Conservation (phyloP, 2,329 filamentous ascomycete species). For the Knoxdaviesia proteae region DNA sequence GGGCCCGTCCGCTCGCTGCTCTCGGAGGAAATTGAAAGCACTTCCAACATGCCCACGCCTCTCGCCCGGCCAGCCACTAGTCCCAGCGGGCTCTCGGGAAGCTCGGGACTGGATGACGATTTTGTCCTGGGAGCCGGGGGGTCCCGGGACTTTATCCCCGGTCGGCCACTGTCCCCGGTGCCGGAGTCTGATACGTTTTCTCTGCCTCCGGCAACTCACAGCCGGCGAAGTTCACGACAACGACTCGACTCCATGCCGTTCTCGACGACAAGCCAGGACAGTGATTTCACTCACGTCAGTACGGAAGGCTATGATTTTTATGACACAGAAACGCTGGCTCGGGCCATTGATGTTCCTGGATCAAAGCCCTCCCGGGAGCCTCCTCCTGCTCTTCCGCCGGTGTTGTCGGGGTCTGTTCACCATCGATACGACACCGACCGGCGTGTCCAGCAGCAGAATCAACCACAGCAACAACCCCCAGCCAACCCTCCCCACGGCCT, state of each 20-base stretch:
- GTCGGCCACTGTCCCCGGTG: conserved; percentile 23
- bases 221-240: conserved; percentile 17
- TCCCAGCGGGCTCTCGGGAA: conserved; percentile 5
- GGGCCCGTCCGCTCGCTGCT: conserved; percentile 22
- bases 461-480: too few relatives aligned
- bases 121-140: not conserved
- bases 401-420: too few relatives aligned
- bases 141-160: conserved; percentile 6
- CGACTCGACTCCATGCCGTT: conserved; percentile 28
- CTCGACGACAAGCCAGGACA: conserved; percentile 29
- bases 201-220: conserved; percentile 25
- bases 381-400: too few relatives aligned
- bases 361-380: too few relatives aligned
- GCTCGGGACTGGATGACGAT: conserved; percentile 5
- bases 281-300: conserved; percentile 22
- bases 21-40: conserved; percentile 37
- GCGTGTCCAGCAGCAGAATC: too few relatives aligned
- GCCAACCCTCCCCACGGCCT: too few relatives aligned
- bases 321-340: conserved; percentile 30
- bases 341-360: conserved; percentile 29
- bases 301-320: conserved; percentile 48
- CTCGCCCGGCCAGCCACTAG: conserved; percentile 29
- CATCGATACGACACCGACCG: too few relatives aligned
- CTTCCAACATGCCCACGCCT: conserved; percentile 40
- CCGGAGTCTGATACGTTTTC: conserved; percentile 28